These are phyloP conservation scores for Mucor velutinosus DNA, from an alignment of 371 early-diverging fungal genomes.

Conservation along the genomic window DNA sequence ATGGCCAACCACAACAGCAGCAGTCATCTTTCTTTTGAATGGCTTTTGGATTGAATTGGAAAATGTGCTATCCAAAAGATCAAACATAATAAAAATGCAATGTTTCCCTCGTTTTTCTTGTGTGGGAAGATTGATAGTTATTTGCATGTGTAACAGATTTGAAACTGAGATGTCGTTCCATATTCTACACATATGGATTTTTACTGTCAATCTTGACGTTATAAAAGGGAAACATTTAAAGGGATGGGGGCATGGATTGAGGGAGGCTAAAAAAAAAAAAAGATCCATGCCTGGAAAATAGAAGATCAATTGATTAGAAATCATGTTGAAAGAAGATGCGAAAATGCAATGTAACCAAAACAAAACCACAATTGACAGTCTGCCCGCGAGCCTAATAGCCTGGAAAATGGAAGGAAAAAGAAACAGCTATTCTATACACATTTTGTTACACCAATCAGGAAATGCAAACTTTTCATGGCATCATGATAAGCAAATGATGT, in stretches of 20 bases:
- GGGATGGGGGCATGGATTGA: neutral
- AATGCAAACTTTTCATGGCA: constrained; percentile 13
- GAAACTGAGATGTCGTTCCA: constrained; percentile 1
- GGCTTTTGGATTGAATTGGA: neutral
- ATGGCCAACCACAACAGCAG: neutral
- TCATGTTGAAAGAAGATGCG: neutral
- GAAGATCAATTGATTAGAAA: neutral
- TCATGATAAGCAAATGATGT: constrained; percentile 20
- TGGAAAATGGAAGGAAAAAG: neutral
- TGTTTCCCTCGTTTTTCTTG: constrained; percentile 1
- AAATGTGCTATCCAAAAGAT: neutral
- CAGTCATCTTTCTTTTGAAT: constrained; percentile 1
- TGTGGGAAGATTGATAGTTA: neutral
- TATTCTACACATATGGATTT: neutral
- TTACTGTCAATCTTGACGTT: neutral
- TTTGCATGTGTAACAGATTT: constrained; percentile 4
- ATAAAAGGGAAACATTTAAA: neutral
- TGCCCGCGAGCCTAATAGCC: neutral
- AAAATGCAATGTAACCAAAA: neutral
- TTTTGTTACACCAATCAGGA: constrained; percentile 20
- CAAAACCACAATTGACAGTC: neutral
- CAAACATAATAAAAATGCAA: neutral
- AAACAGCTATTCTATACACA: neutral
- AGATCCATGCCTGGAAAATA: neutral
- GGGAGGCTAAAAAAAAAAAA: neutral